Evolutionary conservation across 306 rosid species (phyloP).

Genomic region (Trifolium dubium): DNA sequence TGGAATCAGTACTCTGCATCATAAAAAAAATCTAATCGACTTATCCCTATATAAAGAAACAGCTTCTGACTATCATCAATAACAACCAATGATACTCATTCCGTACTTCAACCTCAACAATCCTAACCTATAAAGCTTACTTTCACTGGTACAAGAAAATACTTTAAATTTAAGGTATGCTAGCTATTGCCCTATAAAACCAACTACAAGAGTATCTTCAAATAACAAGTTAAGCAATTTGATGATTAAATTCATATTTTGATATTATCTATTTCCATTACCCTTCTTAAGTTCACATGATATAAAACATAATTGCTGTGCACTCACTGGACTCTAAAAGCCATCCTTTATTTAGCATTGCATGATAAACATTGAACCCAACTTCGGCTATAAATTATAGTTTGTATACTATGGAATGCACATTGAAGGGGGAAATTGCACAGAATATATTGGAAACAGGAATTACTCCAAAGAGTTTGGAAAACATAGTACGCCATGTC

Average conservation of each 20-base stretch:
- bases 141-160: constrained; percentile 10
- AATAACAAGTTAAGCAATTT: constrained; percentile 4
- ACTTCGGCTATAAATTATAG: background rate
- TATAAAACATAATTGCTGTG: background rate
- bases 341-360: constrained; percentile 15
- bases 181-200: background rate
- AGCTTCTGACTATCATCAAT: constrained; percentile 8
- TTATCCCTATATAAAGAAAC: background rate
- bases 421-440: background rate
- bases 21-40: background rate
- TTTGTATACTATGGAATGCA: constrained; percentile 21
- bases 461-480: background rate
- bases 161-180: background rate
- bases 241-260: constrained; percentile 3
- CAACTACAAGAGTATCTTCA: background rate
- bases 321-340: background rate
- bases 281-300: background rate
- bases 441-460: background rate
- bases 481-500: background rate
- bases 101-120: background rate
- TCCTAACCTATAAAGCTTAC: constrained; percentile 4
- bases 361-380: constrained; percentile 22
- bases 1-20: background rate
- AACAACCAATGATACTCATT: constrained; percentile 5
- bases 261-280: constrained; percentile 1